Base-by-base conservation (phyloP, 306 rosid species). In the Chamaecrista fasciculata region DNA sequence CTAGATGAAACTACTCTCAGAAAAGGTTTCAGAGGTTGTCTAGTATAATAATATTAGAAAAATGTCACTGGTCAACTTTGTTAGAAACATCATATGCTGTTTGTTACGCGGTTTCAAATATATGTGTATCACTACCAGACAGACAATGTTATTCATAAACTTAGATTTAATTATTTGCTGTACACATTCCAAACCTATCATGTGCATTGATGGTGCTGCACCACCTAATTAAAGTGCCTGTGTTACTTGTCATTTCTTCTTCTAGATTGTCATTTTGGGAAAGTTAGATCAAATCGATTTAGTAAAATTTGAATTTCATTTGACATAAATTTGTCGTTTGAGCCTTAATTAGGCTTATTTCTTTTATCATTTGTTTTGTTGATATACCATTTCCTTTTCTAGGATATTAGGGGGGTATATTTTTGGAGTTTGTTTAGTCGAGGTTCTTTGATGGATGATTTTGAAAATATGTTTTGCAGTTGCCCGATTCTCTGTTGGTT, bases 21-120 rank as follows among this genome's bases (percentile, higher is more conserved):
- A 79, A 93, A 90, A 86, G 98, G 87, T 44, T 93, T 90, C 72
- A 90, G 50, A 76, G 96, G 98, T 52, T 93, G 98, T 80, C 33
- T 86, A 51, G 72, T 75, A 14, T 89, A 80, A 14, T 89, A 80
- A 49, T 19, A 23, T 7, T 66, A 7, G 16, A 28, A 70, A 39
- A 75, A 6, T 23, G 23, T 50, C 39, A 40, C 37, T 2, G 66
- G 68, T 52, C 73, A 67, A 72, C 76, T 43, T 72, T 46, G 5
- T 0, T 14, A 26, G 14, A 48, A 67, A 71, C 60, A 48, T 43
- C 67, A 78, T 31, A 49, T n/a, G 75, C 71, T 3, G 8, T 40
- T 63, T 12, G n/a, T 29, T 4, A 62, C 68, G 79, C 61, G 8
- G 53, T 40, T 71, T 60, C 25, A 18, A 11, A 36, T 71, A 64